Base-by-base conservation (phyloP, 2,329 filamentous ascomycete genomes). In the Botrytis fragariae region DNA sequence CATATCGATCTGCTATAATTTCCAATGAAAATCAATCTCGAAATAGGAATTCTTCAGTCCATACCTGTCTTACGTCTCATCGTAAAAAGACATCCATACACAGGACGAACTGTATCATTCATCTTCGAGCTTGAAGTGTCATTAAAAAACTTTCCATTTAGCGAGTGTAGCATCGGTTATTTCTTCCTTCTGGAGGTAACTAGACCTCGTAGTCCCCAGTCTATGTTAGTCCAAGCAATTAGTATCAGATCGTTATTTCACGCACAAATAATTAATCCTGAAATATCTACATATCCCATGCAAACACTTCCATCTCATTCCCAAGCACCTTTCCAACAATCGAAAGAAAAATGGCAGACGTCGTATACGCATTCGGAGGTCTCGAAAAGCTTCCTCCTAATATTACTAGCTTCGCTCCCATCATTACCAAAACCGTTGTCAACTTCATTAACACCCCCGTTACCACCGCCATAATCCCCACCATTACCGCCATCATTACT, bases 81-180 rank as follows among this genome's bases (percentile, higher is more conserved):
- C 2, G 0, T 2, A 4, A 48, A 2, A 22, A 48, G 8, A 25
- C 25, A 1, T 48, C 0, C 3, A 0, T 25, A 12, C 4, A 48
- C 3, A 4, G 3, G 10, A 22, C 45, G 20, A 3, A 48, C 4
- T 1, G 4, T 10, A 48, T 1, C 2, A 1, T 10, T 25, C 20
- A 48, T 3, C 20, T 48, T 20, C 20, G 22, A 20, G 45, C 22
- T 25, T 14, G 6, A 51, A 51, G 48, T 51, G 1, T n/a, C 10
- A 3, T n/a, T 4, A 12, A 54, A 51, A 51, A 20, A 51, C 10
- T 54, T 54, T 8, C 12, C 48, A n/a, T 7, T 3, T 54, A n/a
- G 12, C 48, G 48, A 54, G 25, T n/a, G 3, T n/a, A 54, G 25
- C 7, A 54, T 12, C 48, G 48, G 22, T 51, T 51, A 51, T n/a